Evolutionary conservation across 306 rosid genomes (phyloP), one percentile per base, ranked within the genome.

Genomic region (Betula pendula): DNA sequence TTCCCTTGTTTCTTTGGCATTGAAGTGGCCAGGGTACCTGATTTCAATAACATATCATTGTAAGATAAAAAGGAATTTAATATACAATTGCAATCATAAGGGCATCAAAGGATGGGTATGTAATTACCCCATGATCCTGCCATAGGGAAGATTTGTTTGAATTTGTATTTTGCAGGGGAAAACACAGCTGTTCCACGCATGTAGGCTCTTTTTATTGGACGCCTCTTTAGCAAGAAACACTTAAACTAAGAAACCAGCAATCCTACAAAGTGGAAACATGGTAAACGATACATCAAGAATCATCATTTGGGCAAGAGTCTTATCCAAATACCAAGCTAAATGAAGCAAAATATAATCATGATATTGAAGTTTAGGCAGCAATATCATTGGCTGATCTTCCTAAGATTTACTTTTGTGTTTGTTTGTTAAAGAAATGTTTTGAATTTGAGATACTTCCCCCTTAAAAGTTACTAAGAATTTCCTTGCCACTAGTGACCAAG

Each of bases 91-190:
- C 20, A 31, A 59, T 29, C 20, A 13, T 27, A 81, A 52, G 73
- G 25, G 66, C 27, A 71, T 68, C 29, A 73, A 65, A 73, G 53
- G 70, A 22, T 76, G 35, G 19, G 33, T 47, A 15, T 53, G 48
- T 77, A 72, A 67, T 3, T 84, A 90, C 93, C 92, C 78, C 49
- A 79, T 74, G 91, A 85, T 63, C 85, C 82, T 69, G 81, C 83
- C 40, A 70, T 49, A 19, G 77, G 78, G 79, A 33, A 78, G 68
- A 80, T 60, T 81, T 33, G 91, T 75, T 72, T 84, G 60, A 85
- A 56, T 68, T 80, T 87, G 84, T 49, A 78, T 66, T 75, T 87
- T 35, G 83, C 77, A 70, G 82, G 75, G 40, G 62, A 74, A 17
- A 83, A 68, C 1, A 71, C 69, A 75, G 71, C 79, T 67, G 51